A percentile compares a stretch with the other conserved stretches of the same genome.
Conservation (phyloP, 345 rosid species). For the Triadica sebifera region DNA sequence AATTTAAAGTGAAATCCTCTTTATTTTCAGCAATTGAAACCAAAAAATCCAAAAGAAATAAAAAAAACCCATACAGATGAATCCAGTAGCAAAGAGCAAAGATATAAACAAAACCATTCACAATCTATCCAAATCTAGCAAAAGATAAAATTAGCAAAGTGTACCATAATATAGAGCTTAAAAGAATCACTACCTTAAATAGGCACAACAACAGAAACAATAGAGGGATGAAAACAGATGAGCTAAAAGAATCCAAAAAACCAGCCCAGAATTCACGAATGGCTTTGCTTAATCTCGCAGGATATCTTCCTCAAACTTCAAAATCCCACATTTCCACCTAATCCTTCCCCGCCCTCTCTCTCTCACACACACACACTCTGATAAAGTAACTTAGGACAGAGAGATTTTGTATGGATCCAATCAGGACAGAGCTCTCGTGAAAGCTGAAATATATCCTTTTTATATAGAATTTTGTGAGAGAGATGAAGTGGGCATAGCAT, state of each 20-base stretch:
- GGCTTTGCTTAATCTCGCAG: neutral
- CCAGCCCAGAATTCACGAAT: slow-evolving; percentile 26
- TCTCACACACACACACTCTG: neutral
- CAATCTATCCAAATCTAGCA: slow-evolving; percentile 29
- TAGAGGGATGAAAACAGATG: neutral
- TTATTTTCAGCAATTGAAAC: slow-evolving; percentile 13
- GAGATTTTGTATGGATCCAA: slow-evolving; percentile 53
- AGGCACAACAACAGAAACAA: neutral
- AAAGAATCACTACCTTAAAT: slow-evolving; percentile 32
- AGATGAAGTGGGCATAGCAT: neutral
- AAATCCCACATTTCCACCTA: neutral
- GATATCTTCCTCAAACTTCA: neutral
- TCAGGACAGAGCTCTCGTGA: slow-evolving; percentile 45
- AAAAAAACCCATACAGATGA: slow-evolving; percentile 23
- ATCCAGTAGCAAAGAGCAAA: slow-evolving; percentile 6
- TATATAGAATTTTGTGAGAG: neutral
- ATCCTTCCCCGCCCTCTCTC: neutral
- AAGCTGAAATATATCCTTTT: slow-evolving; percentile 15
- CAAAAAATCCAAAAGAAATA: slow-evolving; percentile 20
- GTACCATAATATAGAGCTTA: neutral
- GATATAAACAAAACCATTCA: slow-evolving; percentile 1
- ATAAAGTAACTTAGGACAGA: slow-evolving; percentile 2
- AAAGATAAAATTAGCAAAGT: slow-evolving; percentile 1
- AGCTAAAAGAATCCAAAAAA: slow-evolving; percentile 15
- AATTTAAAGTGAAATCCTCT: slow-evolving; percentile 25